Conservation (phyloP, 2,329 filamentous ascomycete genomes). For the Botryotinia calthae region DNA sequence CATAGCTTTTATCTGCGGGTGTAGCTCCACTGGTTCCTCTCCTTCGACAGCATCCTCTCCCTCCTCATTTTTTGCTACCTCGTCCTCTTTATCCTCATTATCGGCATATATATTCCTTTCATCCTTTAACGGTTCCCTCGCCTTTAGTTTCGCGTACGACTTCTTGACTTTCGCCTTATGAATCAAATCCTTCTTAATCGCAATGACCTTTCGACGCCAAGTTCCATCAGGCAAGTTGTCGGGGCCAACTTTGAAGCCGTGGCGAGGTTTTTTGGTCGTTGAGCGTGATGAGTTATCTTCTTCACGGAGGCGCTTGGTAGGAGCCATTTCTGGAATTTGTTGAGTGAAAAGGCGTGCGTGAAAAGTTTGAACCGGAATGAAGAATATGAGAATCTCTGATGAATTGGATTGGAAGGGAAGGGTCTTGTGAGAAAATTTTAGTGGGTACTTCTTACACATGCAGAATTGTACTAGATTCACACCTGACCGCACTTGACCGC, state of each 20-base stretch:
- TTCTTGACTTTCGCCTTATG: constrained; percentile 93
- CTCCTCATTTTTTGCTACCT: background rate
- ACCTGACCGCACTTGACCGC: background rate
- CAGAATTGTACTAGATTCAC: background rate
- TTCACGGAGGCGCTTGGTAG: constrained; percentile 54
- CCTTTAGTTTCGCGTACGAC: constrained; percentile 84
- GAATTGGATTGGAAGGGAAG: constrained; percentile 1
- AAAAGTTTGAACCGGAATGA: too few species aligned
- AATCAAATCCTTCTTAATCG: constrained; percentile 86
- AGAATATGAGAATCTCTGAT: background rate
- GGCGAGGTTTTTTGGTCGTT: constrained; percentile 53
- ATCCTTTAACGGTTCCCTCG: constrained; percentile 37
- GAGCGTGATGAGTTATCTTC: constrained; percentile 41
- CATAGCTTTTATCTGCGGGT: constrained; percentile 60
- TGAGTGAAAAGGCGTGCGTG: background rate
- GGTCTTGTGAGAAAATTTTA: constrained; percentile 22
- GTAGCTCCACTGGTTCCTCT: constrained; percentile 47
- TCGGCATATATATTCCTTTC: constrained; percentile 13
- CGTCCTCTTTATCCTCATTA: background rate
- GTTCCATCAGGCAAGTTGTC: constrained; percentile 88
- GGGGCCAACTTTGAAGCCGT: constrained; percentile 83
- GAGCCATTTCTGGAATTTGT: constrained; percentile 48
- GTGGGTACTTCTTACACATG: constrained; percentile 10
- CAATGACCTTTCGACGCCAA: constrained; percentile 82
- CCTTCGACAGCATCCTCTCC: background rate